A percentile compares a stretch with the other conserved stretches of the same genome.
Evolutionary conservation across 2,329 filamentous ascomycete genomes (phyloP).

Genomic region (Corinectria fuckeliana): DNA sequence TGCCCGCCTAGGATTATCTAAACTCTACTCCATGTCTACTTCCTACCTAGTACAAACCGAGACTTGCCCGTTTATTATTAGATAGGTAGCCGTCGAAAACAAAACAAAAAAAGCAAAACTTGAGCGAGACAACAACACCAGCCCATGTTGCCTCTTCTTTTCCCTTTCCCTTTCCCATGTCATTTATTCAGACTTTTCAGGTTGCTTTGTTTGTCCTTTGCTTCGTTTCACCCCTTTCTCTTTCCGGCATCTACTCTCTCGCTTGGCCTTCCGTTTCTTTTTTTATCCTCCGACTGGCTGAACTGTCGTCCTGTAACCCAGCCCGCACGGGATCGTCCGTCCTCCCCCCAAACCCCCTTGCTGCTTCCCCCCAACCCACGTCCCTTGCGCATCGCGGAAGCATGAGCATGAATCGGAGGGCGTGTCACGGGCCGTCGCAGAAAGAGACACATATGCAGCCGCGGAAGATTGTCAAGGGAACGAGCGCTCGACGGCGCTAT

Average conservation of each 20-base stretch:
- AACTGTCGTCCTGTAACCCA: conserved; percentile 1
- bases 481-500: neutral
- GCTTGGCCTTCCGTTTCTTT: conserved; percentile 8
- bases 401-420: neutral
- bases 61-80: too few species aligned
- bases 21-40: conserved; percentile 1
- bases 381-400: neutral
- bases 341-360: too few species aligned
- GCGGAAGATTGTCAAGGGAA: neutral
- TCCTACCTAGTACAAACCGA: neutral
- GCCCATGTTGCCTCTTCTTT: neutral
- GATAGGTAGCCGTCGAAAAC: neutral
- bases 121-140: conserved; percentile 21
- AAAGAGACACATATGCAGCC: neutral
- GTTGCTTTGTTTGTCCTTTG: neutral
- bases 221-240: conserved; percentile 3
- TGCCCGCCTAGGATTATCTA: neutral
- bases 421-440: conserved; percentile 3
- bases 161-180: neutral
- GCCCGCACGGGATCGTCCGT: conserved; percentile 12
- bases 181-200: neutral
- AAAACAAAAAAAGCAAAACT: conserved; percentile 6
- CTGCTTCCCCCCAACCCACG: neutral
- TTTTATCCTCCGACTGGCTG: conserved; percentile 16
- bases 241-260: conserved; percentile 8